Base-by-base conservation (phyloP, 2,329 filamentous ascomycete species). In the Aspergillus aculeatinus region DNA sequence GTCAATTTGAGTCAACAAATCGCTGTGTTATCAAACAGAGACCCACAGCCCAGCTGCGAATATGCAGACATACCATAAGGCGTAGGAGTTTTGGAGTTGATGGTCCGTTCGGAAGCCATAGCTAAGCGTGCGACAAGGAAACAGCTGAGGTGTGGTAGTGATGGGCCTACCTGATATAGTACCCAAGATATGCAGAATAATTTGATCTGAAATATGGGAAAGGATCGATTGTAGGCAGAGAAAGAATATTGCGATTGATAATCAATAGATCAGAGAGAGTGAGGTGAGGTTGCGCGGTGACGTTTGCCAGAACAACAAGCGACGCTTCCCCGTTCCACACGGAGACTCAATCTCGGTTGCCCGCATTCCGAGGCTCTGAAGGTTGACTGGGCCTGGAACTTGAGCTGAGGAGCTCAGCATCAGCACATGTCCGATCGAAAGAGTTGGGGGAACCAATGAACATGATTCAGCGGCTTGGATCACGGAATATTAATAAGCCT, bases 261-360 rank as follows among this genome's bases (percentile, higher is more conserved):
- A 10, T 29, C 27, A 29, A 29, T 29, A 29, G 27, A 29, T 29
- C 27, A 29, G 27, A 9, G 27, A 29, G 9, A 29, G 27, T 27
- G 27, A 29, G 7, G 27, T 29, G 27, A 29, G 27, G 27, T 29
- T 29, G 27, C 27, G 7, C 27, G 27, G 27, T 29, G 27, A 29
- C 27, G 7, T 29, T 29, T 29, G 27, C 27, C 27, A 7, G 27
- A 29, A 29, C 7, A 9, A 29, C 7, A 29, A 9, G 27, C 27
- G 63, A 4, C 65, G 63, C 67, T 73, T 68, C 68, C 61, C 60
- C 58, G 56, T 64, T 71, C 65, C 60, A 64, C 44, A 58, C 55
- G 47, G 60, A 59, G 61, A 65, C 61, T 65, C 62, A 67, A 67
- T 68, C 63, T 66, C 27, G 27, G 33, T 44, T 16, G 14, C 39